Evolutionary conservation across 2,329 filamentous ascomycete species (phyloP).

Genomic region (Paecilomyces variotii): DNA sequence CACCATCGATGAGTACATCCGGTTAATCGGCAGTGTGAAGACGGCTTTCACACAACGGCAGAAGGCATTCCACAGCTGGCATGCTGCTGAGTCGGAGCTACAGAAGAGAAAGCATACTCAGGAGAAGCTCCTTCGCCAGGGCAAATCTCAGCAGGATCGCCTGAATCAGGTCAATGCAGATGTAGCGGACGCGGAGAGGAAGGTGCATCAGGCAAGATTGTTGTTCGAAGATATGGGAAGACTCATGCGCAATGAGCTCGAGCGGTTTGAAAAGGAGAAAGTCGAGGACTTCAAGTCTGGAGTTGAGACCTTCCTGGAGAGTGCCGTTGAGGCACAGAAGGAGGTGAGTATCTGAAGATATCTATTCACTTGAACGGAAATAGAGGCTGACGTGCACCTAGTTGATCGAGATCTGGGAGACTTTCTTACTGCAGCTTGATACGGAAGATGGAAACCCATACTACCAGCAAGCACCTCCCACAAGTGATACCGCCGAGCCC

Average conservation of each 20-base stretch:
- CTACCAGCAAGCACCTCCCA: slow-evolving; percentile 24
- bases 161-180: slow-evolving; percentile 88
- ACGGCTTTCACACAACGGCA: slow-evolving; percentile 86
- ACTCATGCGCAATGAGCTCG: slow-evolving; percentile 82
- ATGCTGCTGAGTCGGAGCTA: slow-evolving; percentile 79
- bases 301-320: slow-evolving; percentile 94
- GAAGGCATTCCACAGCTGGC: slow-evolving; percentile 93
- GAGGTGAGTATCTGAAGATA: slow-evolving; percentile 55
- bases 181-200: slow-evolving; percentile 88
- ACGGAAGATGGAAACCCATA: slow-evolving; percentile 65
- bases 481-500: slow-evolving; percentile 9
- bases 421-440: slow-evolving; percentile 91
- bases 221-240: slow-evolving; percentile 97
- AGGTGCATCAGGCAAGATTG: slow-evolving; percentile 79
- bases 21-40: slow-evolving; percentile 90
- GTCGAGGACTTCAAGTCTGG: slow-evolving; percentile 98
- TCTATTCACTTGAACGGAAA: background rate
- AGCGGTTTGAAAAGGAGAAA: slow-evolving; percentile 93
- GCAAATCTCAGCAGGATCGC: slow-evolving; percentile 90
- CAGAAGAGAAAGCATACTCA: slow-evolving; percentile 82
- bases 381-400: slow-evolving; percentile 42
- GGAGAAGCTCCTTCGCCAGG: slow-evolving; percentile 91
- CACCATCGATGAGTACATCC: slow-evolving; percentile 96
- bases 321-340: slow-evolving; percentile 95
- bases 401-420: slow-evolving; percentile 92